Evolutionary conservation across 2,329 filamentous ascomycete species (phyloP).

Genomic region (Diplocarpon rosae): DNA sequence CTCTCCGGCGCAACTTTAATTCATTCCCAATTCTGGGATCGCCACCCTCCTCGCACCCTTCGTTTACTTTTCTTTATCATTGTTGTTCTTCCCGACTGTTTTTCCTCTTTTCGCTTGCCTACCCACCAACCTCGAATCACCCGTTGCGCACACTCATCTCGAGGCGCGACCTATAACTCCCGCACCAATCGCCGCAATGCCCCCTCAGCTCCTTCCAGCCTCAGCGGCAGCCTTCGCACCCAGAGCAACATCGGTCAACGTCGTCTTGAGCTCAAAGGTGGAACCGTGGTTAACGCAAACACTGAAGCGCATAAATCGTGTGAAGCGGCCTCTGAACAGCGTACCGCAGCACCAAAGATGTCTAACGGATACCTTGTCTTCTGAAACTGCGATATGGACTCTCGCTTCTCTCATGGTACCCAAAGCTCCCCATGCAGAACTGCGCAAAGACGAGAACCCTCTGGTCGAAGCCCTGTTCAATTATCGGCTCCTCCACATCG

Average conservation of each 20-base stretch:
- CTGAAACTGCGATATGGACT: slow-evolving; percentile 85
- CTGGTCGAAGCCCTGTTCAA: slow-evolving; percentile 82
- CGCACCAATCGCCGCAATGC: slow-evolving; percentile 46
- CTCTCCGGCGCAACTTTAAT: slow-evolving; percentile 39
- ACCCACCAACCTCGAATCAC: slow-evolving; percentile 9
- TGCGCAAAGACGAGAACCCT: slow-evolving; percentile 71
- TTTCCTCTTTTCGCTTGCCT: slow-evolving; percentile 11
- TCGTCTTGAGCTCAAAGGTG: slow-evolving; percentile 83
- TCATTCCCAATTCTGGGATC: slow-evolving; percentile 42
- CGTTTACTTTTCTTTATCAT: slow-evolving; percentile 26
- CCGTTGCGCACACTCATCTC: slow-evolving; percentile 13
- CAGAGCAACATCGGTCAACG: slow-evolving; percentile 78
- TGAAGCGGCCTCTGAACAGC: slow-evolving; percentile 96
- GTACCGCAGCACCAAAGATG: slow-evolving; percentile 92
- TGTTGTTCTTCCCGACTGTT: slow-evolving; percentile 12
- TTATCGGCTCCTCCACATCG: slow-evolving; percentile 84
- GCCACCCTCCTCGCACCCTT: slow-evolving; percentile 33
- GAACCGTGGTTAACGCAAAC: slow-evolving; percentile 96
- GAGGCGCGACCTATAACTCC: slow-evolving; percentile 1
- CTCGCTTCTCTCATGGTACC: slow-evolving; percentile 86
- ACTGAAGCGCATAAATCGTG: slow-evolving; percentile 89
- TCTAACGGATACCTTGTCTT: slow-evolving; percentile 87
- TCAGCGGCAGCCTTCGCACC: slow-evolving; percentile 95
- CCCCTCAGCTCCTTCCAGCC: slow-evolving; percentile 83
- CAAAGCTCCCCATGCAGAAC: slow-evolving; percentile 76